These are phyloP conservation scores for Penstemon davidsonii DNA, from an alignment of 257 asterid species.

Conservation along the genomic window DNA sequence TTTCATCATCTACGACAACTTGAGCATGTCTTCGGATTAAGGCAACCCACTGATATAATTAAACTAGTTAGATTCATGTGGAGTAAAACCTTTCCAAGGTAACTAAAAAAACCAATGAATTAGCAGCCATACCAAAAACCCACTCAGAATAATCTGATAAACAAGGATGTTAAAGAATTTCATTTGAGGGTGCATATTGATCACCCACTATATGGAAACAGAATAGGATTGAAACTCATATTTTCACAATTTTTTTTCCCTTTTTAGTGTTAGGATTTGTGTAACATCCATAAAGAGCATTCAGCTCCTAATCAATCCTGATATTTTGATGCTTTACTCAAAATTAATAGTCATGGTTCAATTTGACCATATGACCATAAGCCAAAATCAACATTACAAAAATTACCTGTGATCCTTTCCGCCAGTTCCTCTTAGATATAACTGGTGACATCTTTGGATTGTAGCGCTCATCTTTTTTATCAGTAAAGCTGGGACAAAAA, in stretches of 20 bases:
- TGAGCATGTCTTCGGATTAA: constrained; percentile 79
- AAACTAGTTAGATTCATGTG: constrained; percentile 22
- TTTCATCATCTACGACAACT: constrained; percentile 72
- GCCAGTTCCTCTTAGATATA: constrained; percentile 84
- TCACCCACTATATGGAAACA: not conserved
- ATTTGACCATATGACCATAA: not conserved
- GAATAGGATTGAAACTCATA: not conserved
- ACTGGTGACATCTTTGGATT: constrained; percentile 88
- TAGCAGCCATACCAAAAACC: not conserved
- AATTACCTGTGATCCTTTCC: constrained; percentile 96
- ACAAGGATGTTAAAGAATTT: constrained; percentile 13
- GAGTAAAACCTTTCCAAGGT: not conserved
- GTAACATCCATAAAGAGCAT: constrained; percentile 1
- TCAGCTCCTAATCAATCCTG: not conserved
- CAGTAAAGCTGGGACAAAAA: constrained; percentile 62
- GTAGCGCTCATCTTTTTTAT: constrained; percentile 76
- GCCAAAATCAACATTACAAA: constrained; percentile 20
- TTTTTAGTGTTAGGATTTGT: constrained; percentile 2
- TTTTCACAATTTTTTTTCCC: constrained; percentile 1
- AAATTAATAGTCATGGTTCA: constrained; percentile 5
- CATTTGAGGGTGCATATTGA: not conserved
- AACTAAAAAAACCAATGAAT: constrained; percentile 9
- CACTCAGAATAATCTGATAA: not conserved
- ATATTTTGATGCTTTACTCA: constrained; percentile 7
- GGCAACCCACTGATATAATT: constrained; percentile 80